Conservation (phyloP, 495 filamentous ascomycete genomes). For the Tuber brumale region DNA sequence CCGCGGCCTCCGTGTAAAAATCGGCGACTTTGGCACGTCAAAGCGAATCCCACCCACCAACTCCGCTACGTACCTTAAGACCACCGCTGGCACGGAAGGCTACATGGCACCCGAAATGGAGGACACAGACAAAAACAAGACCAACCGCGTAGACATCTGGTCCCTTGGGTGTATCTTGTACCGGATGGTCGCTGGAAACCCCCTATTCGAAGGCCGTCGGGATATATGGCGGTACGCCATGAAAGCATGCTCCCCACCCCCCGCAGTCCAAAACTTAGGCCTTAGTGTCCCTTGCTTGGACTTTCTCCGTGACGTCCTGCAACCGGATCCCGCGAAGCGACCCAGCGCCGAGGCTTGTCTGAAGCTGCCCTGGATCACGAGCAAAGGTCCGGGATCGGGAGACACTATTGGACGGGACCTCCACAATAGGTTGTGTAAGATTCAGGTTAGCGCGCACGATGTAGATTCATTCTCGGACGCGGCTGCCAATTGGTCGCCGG, state of each 20-base stretch:
- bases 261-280: not conserved
- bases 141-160: not conserved
- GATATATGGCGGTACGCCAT: not conserved
- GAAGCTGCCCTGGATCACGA: not conserved
- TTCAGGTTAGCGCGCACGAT: not conserved
- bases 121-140: not conserved
- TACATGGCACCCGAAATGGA: not conserved
- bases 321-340: not conserved
- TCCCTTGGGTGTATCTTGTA: conserved; percentile 6
- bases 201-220: not conserved
- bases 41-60: not conserved
- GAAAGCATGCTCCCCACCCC: not conserved
- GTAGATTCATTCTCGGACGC: not conserved
- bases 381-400: not conserved
- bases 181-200: not conserved
- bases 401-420: not conserved
- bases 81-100: not conserved
- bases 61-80: not conserved
- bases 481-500: not conserved
- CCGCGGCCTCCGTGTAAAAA: not conserved
- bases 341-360: not conserved
- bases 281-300: not conserved
- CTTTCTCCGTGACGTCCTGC: not conserved
- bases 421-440: not conserved
- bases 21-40: conserved; percentile 9